Evolutionary conservation across 768 basidiomycete genomes (phyloP).

Genomic region (Termitomyces heimii): DNA sequence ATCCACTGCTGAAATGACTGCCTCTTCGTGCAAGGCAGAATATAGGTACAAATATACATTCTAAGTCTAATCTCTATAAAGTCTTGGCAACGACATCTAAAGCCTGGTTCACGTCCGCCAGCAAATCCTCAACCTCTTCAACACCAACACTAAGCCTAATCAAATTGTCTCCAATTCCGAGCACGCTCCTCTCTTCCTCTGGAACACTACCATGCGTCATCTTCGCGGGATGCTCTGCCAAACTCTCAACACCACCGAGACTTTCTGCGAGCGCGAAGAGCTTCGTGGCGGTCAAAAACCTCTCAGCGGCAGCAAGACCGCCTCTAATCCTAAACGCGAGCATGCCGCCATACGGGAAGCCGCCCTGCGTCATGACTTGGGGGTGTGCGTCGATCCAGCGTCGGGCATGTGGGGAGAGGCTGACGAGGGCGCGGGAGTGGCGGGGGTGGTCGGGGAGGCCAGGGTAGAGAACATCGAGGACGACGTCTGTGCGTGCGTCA

Average conservation of each 20-base stretch:
- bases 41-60: neutral
- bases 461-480: conserved; percentile 78
- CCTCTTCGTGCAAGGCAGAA: too few relatives aligned
- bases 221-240: conserved; percentile 79
- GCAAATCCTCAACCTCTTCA: conserved; percentile 81
- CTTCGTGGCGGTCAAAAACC: conserved; percentile 58
- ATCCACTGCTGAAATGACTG: too few relatives aligned
- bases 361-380: conserved; percentile 22
- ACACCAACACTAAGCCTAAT: conserved; percentile 82
- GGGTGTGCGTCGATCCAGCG: conserved; percentile 48
- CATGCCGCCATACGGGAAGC: conserved; percentile 91
- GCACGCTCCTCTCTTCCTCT: conserved; percentile 50
- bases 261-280: conserved; percentile 84
- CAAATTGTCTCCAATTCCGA: conserved; percentile 77
- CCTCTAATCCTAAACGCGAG: conserved; percentile 72
- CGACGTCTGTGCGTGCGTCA: conserved; percentile 49
- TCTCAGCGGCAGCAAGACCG: conserved; percentile 47
- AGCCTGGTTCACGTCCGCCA: conserved; percentile 65
- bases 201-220: conserved; percentile 90
- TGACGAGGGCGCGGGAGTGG: conserved; percentile 55
- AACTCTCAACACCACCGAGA: conserved; percentile 87
- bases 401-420: conserved; percentile 64
- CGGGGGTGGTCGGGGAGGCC: conserved; percentile 67
- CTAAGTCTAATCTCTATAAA: neutral
- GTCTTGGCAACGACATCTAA: conserved; percentile 26